Base-by-base conservation (phyloP, 2,329 filamentous ascomycete genomes). In the Coniochaeta pulveracea region DNA sequence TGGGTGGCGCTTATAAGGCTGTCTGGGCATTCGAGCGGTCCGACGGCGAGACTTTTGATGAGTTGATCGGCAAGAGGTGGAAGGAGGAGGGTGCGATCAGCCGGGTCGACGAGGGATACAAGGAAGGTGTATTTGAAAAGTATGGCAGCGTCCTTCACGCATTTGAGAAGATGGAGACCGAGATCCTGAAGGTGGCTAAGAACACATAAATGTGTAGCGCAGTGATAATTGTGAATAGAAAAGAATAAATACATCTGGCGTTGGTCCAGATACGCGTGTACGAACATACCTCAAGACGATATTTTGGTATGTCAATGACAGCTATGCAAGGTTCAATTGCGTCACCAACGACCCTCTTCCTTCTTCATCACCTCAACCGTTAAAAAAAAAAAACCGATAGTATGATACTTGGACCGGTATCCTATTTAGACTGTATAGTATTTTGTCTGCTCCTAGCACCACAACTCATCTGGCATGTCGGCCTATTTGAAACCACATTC, bases 1-100 rank as follows among this genome's bases (percentile, higher is more conserved):
- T 96, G 10, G 91, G 91, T 10, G 85, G 85, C 6, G 89, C 89
- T 17, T 95, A 96, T 60, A 96, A 96, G 61, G 89, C 91, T 10
- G 78, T 93, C 0, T 98, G 91, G 91, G 86, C 82, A 1, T 65
- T 85, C 35, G 85, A 91, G 63, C 64, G 83, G 30, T 55, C 57
- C 16, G 54, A 60, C 2, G 67, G 64, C 12, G 78, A 93, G 69
- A 84, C 71, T 4, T 96, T 96, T 59, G 91, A 96, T 52, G 80
- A 89, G 40, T 65, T 94, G 42, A 80, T 98, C 40, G 85, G 81
- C 6, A 64, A 64, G 50, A 67, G 91, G 41, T 98, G 91, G 91
- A 75, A 73, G 40, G 89, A 94, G 58, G 78, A 80, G 43, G 78
- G 77, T 1, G 85, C 88, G 43, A 79, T 94, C 10, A 74, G 83